Evolutionary conservation across 768 basidiomycete species (phyloP), one percentile per base, ranked within the genome.

Genomic region (Termitomyces sp.): DNA sequence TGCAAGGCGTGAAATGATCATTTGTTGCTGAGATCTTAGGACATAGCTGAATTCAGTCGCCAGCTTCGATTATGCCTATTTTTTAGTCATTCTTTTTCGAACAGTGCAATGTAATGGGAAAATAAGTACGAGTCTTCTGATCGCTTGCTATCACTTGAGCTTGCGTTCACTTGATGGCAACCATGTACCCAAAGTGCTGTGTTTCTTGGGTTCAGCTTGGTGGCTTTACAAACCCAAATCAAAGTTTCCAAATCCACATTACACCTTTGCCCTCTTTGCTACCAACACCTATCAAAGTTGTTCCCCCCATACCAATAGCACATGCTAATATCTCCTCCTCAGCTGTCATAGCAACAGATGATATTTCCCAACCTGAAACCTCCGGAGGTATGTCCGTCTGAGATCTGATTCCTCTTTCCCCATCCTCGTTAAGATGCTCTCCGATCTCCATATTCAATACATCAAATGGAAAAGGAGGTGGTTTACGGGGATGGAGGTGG

Each of bases 291-390:
- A 76, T 65, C 52, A 79, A 66, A 14, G 72, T 59, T 37, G 65
- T 65, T 5, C 81, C 83, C 41, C 71, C 72, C 61, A 72, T 67
- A 0, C 77, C 72, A 64, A 83, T 72, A 8, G 70, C 71, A 57
- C 76, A 76, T 40, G 70, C 72, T 59, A 74, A 70, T 8, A 84
- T 60, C 44, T 57, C 64, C 34, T 63, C 63, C 37, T 55, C 54
- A n/a, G 11, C n/a, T 9, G 1, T 28, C 23, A 21, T 49, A 25
- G 47, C 39, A 10, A 44, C 47, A 10, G 64, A 54, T 39, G 53
- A 45, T 19, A 74, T 49, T 34, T 56, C 56, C 67, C 68, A 66
- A 30, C 64, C 64, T 5, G 61, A 52, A 23, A 68, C 45, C 35
- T 55, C 37, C 27, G 54, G 46, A 25, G 55, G 59, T 52, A 55